Conservation (phyloP, 2,329 filamentous ascomycete species). For the Sarocladium kiliense region DNA sequence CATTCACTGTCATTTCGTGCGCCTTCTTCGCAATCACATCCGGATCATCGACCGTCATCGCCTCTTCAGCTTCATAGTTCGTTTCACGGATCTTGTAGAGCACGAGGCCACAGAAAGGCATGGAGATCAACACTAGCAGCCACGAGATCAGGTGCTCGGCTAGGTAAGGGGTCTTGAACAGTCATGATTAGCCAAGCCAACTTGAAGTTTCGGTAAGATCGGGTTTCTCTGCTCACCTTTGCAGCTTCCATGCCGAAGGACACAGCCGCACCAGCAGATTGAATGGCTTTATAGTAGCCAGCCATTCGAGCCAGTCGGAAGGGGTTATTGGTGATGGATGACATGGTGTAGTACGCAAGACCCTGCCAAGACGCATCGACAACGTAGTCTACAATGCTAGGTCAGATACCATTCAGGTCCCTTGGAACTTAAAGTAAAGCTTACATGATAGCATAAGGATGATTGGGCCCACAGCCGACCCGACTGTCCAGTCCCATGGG, state of each 20-base stretch:
- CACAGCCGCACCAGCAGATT: slow-evolving; percentile 65
- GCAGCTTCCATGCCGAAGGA: slow-evolving; percentile 29
- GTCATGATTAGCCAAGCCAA: neutral
- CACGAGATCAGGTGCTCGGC: slow-evolving; percentile 19
- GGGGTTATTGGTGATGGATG: slow-evolving; percentile 66
- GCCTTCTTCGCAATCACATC: neutral
- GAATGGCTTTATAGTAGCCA: slow-evolving; percentile 77
- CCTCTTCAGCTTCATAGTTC: slow-evolving; percentile 20
- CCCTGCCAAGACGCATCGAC: slow-evolving; percentile 37
- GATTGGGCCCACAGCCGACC: slow-evolving; percentile 19
- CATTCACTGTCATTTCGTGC: neutral
- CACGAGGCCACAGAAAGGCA: slow-evolving; percentile 17
- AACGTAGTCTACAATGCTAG: slow-evolving; percentile 18
- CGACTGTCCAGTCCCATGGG: slow-evolving; percentile 21
- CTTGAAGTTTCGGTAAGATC: neutral
- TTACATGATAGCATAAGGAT: slow-evolving; percentile 19
- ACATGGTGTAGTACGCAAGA: slow-evolving; percentile 67
- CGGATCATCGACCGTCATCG: slow-evolving; percentile 14
- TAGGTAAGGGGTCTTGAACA: slow-evolving; percentile 17
- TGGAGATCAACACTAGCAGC: slow-evolving; percentile 17
- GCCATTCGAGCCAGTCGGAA: slow-evolving; percentile 71
- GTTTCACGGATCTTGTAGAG: slow-evolving; percentile 17
- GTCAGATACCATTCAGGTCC: neutral
- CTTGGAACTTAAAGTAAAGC: slow-evolving; percentile 11
- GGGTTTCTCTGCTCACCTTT: slow-evolving; percentile 16